phyloP scores from a whole-genome alignment of 2,329 filamentous ascomycete species.

The Polychaeton citri region DNA sequence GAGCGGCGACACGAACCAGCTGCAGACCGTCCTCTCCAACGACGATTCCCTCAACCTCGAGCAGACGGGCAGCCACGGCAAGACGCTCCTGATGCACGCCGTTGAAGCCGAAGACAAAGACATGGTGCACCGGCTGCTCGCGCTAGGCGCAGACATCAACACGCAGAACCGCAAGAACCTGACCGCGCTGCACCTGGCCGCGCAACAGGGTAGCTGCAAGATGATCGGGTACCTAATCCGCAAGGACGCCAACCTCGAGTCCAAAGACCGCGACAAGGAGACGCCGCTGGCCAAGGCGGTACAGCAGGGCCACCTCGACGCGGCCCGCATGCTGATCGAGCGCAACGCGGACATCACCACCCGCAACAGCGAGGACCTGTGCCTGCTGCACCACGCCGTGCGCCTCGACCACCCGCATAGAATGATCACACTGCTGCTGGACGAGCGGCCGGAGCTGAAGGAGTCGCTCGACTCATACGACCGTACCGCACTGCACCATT shows the following conservation, averaged over 20 bases:
- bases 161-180: constrained; percentile 4
- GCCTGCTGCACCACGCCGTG: constrained; percentile 9
- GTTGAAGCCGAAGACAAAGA: constrained; percentile 8
- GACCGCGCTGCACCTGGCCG: constrained; percentile 11
- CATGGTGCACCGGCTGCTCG: constrained; percentile 7
- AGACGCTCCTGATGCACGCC: constrained; percentile 10
- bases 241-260: constrained; percentile 7
- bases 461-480: constrained; percentile 8
- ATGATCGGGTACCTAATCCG: constrained; percentile 9
- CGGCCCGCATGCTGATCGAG: constrained; percentile 7
- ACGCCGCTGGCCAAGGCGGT: constrained; percentile 10
- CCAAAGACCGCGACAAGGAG: constrained; percentile 7
- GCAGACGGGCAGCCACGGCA: constrained; percentile 5
- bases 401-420: constrained; percentile 1
- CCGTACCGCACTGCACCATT: constrained; percentile 10
- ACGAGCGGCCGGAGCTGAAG: constrained; percentile 7
- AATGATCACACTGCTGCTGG: constrained; percentile 8
- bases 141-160: constrained; percentile 8
- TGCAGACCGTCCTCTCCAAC: constrained; percentile 4
- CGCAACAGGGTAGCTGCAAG: constrained; percentile 5
- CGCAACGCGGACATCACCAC: constrained; percentile 5
- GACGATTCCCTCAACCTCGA: constrained; percentile 6
- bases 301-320: constrained; percentile 4
- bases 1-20: constrained; percentile 6
- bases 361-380: constrained; percentile 9